Base-by-base conservation (phyloP, 768 basidiomycete genomes). In the Serpula lacrymans region DNA sequence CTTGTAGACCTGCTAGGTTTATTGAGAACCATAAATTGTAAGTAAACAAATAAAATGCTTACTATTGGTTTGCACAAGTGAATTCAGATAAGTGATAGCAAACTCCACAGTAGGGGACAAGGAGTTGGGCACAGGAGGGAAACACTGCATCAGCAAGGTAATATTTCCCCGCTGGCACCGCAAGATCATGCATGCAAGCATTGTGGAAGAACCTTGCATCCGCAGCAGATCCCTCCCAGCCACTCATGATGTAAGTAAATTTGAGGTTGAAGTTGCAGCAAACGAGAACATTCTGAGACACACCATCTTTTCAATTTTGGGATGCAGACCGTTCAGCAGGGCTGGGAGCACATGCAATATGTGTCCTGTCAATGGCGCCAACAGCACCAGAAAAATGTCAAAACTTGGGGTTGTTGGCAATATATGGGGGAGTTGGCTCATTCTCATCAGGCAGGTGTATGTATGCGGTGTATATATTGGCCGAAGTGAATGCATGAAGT, bases 81-180 rank as follows among this genome's bases (percentile, higher is more conserved):
- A n/a, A 68, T 49, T 67, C 62, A 13, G 44, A 48, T 25, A 67
- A 51, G 41, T 69, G 64, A 54, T 70, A 69, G 5, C 55, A 50
- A 9, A 63, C 59, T 42, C 62, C 55, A 17, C 49, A 50, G 34
- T 66, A 70, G 18, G 68, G 69, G 3, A 66, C 53, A 1, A 70
- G 46, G 1, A 68, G 51, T 2, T 48, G 22, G 42, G 62, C n/a
- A n/a, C n/a, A n/a, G n/a, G n/a, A n/a, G n/a, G n/a, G n/a, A n/a
- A n/a, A n/a, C n/a, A n/a, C n/a, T n/a, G n/a, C n/a, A n/a, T n/a
- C n/a, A n/a, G n/a, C n/a, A n/a, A 68, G 48, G 39, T 60, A 67
- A 35, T 51, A 17, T 29, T 37, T 46, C 4, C 34, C 41, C 2
- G 14, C 7, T 3, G 29, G 39, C 1, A 52, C 32, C 0, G 6